These are phyloP conservation scores for Penicillium freii DNA, from an alignment of 2,329 filamentous ascomycete genomes.

Conservation along the genomic window DNA sequence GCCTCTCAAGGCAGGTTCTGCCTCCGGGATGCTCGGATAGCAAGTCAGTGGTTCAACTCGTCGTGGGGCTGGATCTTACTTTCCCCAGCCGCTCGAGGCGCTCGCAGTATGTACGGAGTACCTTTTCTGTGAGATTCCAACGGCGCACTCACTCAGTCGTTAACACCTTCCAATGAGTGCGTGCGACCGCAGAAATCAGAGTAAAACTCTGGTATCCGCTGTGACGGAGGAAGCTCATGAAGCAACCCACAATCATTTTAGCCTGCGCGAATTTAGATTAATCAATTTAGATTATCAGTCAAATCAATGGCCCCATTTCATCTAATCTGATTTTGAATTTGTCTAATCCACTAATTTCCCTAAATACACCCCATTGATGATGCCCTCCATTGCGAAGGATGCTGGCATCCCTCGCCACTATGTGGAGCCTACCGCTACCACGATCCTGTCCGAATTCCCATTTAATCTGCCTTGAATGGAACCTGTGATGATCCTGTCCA, in stretches of 20 bases:
- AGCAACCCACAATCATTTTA: neutral
- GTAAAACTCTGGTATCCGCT: too few relatives aligned
- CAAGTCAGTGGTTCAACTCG: neutral
- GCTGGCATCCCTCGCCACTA: neutral
- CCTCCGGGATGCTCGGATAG: neutral
- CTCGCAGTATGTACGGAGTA: neutral
- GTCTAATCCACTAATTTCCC: neutral
- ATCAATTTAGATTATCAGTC: neutral
- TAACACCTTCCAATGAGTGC: neutral
- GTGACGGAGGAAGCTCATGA: neutral
- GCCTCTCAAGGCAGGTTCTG: neutral
- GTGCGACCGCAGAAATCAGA: neutral
- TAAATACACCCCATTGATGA: neutral
- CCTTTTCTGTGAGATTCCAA: neutral
- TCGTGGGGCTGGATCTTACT: neutral
- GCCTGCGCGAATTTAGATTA: neutral
- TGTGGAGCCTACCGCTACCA: neutral
- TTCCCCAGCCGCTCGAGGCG: neutral
- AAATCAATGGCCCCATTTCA: neutral
- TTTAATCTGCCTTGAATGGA: neutral
- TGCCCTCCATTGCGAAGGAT: neutral
- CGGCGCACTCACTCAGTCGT: neutral
- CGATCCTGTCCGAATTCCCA: too few relatives aligned
- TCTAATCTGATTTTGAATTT: slow-evolving; percentile 1
- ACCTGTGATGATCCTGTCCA: neutral